These are phyloP conservation scores for Colletotrichum salicis DNA, from an alignment of 2,329 filamentous ascomycete species.

Conservation along the genomic window DNA sequence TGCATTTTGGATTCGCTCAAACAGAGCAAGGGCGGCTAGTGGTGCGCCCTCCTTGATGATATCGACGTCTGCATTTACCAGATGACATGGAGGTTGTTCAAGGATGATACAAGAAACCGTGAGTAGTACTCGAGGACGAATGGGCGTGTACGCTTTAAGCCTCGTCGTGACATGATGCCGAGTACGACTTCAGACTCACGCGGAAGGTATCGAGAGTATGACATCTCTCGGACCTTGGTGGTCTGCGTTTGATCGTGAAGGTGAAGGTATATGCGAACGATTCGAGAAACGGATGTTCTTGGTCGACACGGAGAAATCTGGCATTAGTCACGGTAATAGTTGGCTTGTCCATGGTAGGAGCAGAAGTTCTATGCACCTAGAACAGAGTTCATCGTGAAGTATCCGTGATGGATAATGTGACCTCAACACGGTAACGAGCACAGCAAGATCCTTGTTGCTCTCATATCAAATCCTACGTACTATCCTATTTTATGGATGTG, in stretches of 20 bases:
- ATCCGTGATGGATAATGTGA: background rate
- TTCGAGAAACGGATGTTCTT: background rate
- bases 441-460: too few relatives aligned
- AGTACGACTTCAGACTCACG: slow-evolving; percentile 77
- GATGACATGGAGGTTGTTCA: slow-evolving; percentile 68
- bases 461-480: background rate
- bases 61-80: slow-evolving; percentile 65
- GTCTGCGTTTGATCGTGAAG: slow-evolving; percentile 76
- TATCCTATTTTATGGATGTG: background rate
- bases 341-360: background rate
- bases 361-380: background rate
- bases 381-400: background rate
- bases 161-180: slow-evolving; percentile 76
- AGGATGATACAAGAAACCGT: slow-evolving; percentile 72
- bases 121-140: slow-evolving; percentile 69
- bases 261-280: slow-evolving; percentile 42
- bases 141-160: slow-evolving; percentile 69
- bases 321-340: background rate
- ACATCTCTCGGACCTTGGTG: slow-evolving; percentile 75
- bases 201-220: slow-evolving; percentile 76
- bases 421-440: background rate
- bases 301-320: background rate
- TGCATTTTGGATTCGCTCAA: slow-evolving; percentile 73
- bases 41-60: slow-evolving; percentile 72
- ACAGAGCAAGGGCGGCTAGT: slow-evolving; percentile 71